A percentile compares a stretch with the other conserved stretches of the same genome.
phyloP scores from a whole-genome alignment of 768 basidiomycete species.

The Pleurotus ostreatus region DNA sequence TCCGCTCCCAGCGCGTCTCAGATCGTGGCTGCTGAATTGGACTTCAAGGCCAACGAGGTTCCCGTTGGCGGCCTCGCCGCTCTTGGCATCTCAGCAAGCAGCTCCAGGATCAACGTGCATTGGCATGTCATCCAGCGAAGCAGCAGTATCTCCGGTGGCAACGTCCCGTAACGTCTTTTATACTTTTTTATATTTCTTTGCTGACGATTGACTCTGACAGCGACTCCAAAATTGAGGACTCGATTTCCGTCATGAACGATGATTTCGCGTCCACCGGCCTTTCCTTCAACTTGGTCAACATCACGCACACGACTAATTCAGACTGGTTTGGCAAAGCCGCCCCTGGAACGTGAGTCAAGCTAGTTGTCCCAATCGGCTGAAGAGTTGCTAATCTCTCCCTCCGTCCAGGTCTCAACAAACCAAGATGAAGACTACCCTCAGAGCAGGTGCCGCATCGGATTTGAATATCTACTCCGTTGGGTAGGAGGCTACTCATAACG shows the following conservation, averaged over 20 bases:
- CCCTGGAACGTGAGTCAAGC: constrained; percentile 17
- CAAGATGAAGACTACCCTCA: constrained; percentile 43
- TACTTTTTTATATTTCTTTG: background rate
- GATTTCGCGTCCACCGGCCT: constrained; percentile 34
- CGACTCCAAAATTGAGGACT: constrained; percentile 29
- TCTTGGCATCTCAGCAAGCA: background rate
- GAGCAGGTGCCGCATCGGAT: constrained; percentile 32
- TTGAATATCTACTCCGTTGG: constrained; percentile 53
- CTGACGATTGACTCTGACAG: constrained; percentile 16
- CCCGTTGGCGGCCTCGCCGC: constrained; percentile 11
- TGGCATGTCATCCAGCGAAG: constrained; percentile 32
- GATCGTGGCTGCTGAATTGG: constrained; percentile 31
- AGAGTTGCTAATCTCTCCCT: background rate
- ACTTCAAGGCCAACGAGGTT: constrained; percentile 37
- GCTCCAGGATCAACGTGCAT: constrained; percentile 19
- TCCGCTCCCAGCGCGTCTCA: constrained; percentile 30
- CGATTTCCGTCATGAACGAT: constrained; percentile 38
- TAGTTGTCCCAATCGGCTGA: background rate
- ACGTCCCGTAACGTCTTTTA: constrained; percentile 32
- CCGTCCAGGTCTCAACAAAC: constrained; percentile 30
- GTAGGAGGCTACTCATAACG: constrained; percentile 18
- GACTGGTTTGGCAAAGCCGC: constrained; percentile 45
- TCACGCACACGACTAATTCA: constrained; percentile 37
- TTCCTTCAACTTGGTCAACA: constrained; percentile 23
- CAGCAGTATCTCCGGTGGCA: constrained; percentile 30